phyloP scores from a whole-genome alignment of 306 rosid species.

The Ormosia semicastrata region DNA sequence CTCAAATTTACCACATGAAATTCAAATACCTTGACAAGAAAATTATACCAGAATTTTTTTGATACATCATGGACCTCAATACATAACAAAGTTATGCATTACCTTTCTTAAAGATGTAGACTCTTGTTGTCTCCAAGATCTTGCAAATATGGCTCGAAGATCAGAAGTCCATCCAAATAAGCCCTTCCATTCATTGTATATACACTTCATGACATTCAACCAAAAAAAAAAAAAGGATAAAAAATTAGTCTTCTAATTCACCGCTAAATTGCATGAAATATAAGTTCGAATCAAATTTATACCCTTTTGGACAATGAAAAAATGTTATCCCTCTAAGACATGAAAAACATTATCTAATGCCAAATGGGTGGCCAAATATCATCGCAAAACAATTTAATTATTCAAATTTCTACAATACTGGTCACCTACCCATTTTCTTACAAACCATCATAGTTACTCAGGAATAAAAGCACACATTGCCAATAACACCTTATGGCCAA shows the following conservation, averaged over 20 bases:
- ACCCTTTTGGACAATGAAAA: neutral
- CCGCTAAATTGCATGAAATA: neutral
- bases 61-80: slow-evolving; percentile 2
- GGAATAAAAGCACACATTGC: neutral
- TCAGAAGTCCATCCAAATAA: slow-evolving; percentile 87
- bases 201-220: slow-evolving; percentile 49
- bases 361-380: slow-evolving; percentile 2
- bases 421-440: neutral
- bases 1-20: neutral
- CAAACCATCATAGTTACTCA: neutral
- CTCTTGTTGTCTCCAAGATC: slow-evolving; percentile 65
- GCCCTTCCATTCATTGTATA: slow-evolving; percentile 88
- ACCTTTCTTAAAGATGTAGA: slow-evolving; percentile 66
- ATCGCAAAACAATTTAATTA: neutral
- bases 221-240: neutral
- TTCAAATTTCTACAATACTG: neutral
- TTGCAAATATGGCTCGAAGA: slow-evolving; percentile 60
- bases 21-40: slow-evolving; percentile 1
- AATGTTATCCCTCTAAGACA: neutral
- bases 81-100: slow-evolving; percentile 16
- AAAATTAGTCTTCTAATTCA: neutral
- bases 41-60: neutral
- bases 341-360: neutral
- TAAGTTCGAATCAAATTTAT: neutral
- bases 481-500: neutral